phyloP scores from a whole-genome alignment of 306 rosid species.

The Luffa acutangula region DNA sequence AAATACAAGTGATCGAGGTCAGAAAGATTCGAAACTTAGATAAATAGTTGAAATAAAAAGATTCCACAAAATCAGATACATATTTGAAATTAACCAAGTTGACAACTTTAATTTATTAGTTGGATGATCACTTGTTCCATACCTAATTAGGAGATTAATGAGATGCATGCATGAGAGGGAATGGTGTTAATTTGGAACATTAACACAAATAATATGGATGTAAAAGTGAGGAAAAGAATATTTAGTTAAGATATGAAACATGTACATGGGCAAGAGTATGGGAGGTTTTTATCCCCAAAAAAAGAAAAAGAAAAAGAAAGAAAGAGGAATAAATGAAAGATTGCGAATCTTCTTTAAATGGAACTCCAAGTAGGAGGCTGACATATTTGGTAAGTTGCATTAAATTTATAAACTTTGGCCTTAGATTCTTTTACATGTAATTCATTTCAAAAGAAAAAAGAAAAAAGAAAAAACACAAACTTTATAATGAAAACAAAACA shows the following conservation, averaged over 20 bases:
- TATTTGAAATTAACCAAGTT: not conserved
- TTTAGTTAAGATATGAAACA: not conserved
- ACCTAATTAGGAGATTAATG: not conserved
- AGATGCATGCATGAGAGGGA: not conserved
- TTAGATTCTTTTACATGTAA: conserved; percentile 12
- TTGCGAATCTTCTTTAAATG: conserved; percentile 23
- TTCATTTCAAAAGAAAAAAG: not conserved
- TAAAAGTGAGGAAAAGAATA: not conserved
- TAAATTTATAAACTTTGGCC: conserved; percentile 7
- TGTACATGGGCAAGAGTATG: not conserved
- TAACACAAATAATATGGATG: not conserved
- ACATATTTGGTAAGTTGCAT: conserved; percentile 15
- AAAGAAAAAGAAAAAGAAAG: not conserved
- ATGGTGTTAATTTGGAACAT: not conserved
- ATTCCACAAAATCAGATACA: not conserved
- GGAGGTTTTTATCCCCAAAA: not conserved
- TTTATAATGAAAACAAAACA: too few species aligned
- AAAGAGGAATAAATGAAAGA: conserved; percentile 1
- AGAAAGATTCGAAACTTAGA: not conserved
- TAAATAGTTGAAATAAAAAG: not conserved
- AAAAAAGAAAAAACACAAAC: too few species aligned
- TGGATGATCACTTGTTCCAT: not conserved
- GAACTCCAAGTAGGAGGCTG: conserved; percentile 18
- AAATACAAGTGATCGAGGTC: too few species aligned
- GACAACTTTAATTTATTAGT: not conserved